Base-by-base conservation (phyloP, 148 eudicot genomes). In the Hydrangea macrophylla region DNA sequence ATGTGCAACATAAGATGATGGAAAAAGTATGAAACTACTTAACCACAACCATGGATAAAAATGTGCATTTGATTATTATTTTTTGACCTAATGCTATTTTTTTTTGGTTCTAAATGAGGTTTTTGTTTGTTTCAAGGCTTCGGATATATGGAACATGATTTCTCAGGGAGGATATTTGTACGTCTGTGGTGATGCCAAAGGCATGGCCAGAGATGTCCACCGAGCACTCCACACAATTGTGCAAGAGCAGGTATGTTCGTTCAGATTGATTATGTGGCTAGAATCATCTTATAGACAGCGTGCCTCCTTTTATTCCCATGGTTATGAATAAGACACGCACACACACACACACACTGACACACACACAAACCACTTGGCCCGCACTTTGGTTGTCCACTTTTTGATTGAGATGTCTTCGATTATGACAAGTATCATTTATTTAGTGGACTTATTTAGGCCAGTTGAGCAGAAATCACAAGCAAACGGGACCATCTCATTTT, bases 161-260 rank as follows among this genome's bases (percentile, higher is more conserved):
- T 91, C 91, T 3, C 78, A 87, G 75, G 99, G 93, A 67, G 99
- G 83, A 22, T 87, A 91, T 63, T 5, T 94, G 1, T 94, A 94
- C 58, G 99, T 94, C 1, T 94, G 99, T 70, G 99, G 99, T 64
- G 97, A 94, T 67, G 99, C 99, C 63, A 94, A 94, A 81, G 96
- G 99, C 85, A 94, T 94, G 99, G 99, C 99, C 24, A 82, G 83
- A 61, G 99, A 94, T 75, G 99, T 94, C 23, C 97, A 94, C 75
- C 81, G 97, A 67, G 79, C 91, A 26, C 96, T 94, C 60, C 96
- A 91, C 88, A 85, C 96, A 31, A 88, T 94, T 68, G 82, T 74
- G 55, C 97, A 94, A 78, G 93, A 94, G 68, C 93, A 94, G 99
- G 97, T 94, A 82, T 27, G 57, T 58, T 59, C 30, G 31, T 31